These are phyloP conservation scores for Podaxis pistillaris DNA, from an alignment of 768 basidiomycete genomes.

Conservation along the genomic window DNA sequence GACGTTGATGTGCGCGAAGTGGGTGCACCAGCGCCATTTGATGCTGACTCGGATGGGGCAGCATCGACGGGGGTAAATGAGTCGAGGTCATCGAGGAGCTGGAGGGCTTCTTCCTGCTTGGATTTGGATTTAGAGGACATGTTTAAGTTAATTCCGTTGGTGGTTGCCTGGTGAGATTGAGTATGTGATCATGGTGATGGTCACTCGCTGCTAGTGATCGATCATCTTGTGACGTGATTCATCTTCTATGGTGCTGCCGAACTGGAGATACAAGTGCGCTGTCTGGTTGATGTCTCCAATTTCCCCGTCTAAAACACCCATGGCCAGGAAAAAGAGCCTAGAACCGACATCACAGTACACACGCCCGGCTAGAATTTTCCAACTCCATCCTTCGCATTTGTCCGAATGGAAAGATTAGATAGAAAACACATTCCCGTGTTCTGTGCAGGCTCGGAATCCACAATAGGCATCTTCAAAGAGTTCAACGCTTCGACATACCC, in stretches of 20 bases:
- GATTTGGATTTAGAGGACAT: constrained; percentile 60
- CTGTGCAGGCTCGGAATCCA: constrained; percentile 2
- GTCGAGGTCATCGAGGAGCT: constrained; percentile 93
- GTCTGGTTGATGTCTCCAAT: no score
- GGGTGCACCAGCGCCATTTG: constrained; percentile 20
- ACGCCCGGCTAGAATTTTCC: background rate
- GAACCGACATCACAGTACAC: background rate
- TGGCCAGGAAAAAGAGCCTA: background rate
- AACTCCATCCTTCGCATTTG: constrained; percentile 9
- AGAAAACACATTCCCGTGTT: constrained; percentile 1
- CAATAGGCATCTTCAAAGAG: constrained; percentile 16
- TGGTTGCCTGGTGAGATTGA: background rate
- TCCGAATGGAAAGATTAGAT: constrained; percentile 13
- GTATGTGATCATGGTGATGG: constrained; percentile 7
- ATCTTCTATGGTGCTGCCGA: background rate
- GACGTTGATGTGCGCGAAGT: constrained; percentile 14
- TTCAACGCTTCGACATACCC: background rate
- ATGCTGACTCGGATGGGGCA: constrained; percentile 13
- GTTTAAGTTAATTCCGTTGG: background rate
- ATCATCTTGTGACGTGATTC: constrained; percentile 3
- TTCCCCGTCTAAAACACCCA: no score
- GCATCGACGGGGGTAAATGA: constrained; percentile 48
- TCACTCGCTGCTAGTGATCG: background rate
- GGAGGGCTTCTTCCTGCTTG: constrained; percentile 85
- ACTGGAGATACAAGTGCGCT: background rate